These are phyloP conservation scores for Brassica carinata DNA, from an alignment of 345 rosid genomes.

Conservation along the genomic window DNA sequence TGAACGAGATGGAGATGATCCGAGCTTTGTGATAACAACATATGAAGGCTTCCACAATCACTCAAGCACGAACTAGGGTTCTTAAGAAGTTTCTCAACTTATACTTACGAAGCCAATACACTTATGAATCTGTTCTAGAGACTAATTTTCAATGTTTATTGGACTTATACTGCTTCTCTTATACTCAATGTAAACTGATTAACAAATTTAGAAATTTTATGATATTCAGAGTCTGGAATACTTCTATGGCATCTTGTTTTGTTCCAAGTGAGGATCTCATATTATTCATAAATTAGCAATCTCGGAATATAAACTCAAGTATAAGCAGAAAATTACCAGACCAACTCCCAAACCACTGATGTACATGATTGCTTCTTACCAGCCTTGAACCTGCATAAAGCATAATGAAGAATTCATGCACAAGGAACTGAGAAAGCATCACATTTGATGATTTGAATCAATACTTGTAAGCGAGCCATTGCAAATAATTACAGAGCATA, in stretches of 20 bases:
- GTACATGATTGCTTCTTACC: background rate
- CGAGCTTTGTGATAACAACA: slow-evolving; percentile 76
- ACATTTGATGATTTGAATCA: background rate
- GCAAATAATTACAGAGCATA: background rate
- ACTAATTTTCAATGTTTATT: slow-evolving; percentile 13
- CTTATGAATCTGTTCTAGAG: slow-evolving; percentile 15
- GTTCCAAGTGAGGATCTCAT: background rate
- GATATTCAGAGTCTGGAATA: slow-evolving; percentile 11
- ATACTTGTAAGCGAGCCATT: background rate
- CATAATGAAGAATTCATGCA: slow-evolving; percentile 11
- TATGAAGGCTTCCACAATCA: slow-evolving; percentile 83
- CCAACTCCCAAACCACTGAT: background rate
- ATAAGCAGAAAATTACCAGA: slow-evolving; percentile 5
- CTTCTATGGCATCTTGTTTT: slow-evolving; percentile 19
- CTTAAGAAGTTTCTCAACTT: background rate
- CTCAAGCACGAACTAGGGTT: slow-evolving; percentile 31
- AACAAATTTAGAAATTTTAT: slow-evolving; percentile 9
- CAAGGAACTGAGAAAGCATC: background rate
- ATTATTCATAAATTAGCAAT: slow-evolving; percentile 2
- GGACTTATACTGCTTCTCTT: slow-evolving; percentile 11
- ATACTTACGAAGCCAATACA: background rate
- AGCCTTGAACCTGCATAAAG: background rate
- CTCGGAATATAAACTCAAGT: background rate
- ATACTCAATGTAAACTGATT: slow-evolving; percentile 18
- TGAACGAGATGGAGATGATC: slow-evolving; percentile 81